Percentiles rank a stretch among this genome's conserved stretches.
These are phyloP conservation scores for Dryas octopetala DNA, from an alignment of 306 rosid genomes.

Conservation along the genomic window DNA sequence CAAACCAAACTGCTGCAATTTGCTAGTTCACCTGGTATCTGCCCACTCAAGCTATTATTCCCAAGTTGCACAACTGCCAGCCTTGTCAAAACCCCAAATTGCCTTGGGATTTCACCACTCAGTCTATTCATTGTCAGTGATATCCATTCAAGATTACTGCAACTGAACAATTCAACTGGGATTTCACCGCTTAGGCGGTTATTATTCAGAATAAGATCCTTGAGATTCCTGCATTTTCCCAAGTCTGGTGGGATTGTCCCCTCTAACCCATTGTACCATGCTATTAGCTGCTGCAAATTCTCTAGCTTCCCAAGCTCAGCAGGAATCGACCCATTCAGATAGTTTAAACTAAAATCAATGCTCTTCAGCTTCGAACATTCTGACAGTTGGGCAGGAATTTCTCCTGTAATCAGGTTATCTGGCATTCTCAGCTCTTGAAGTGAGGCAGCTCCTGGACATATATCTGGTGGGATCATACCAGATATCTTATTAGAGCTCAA, in stretches of 20 bases:
- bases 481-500: constrained; percentile 82
- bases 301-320: constrained; percentile 83
- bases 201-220: constrained; percentile 87
- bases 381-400: constrained; percentile 70
- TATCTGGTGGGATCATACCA: constrained; percentile 62
- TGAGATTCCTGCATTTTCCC: constrained; percentile 79
- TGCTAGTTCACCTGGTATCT: constrained; percentile 80
- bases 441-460: constrained; percentile 86
- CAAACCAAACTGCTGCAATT: constrained; percentile 93
- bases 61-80: constrained; percentile 93
- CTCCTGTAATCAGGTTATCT: constrained; percentile 70
- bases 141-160: constrained; percentile 92
- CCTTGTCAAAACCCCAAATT: constrained; percentile 78
- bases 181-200: constrained; percentile 67
- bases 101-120: constrained; percentile 64
- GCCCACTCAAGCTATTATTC: constrained; percentile 76
- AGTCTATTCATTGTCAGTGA: constrained; percentile 84
- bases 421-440: constrained; percentile 89
- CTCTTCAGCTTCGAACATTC: constrained; percentile 76
- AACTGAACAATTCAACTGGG: constrained; percentile 71
- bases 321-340: constrained; percentile 84
- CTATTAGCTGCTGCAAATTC: constrained; percentile 81
- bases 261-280: constrained; percentile 90
- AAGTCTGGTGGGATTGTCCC: constrained; percentile 83
- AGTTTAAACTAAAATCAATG: constrained; percentile 83